phyloP scores from a whole-genome alignment of 371 early-diverging fungal species.

The Mortierella sp. region DNA sequence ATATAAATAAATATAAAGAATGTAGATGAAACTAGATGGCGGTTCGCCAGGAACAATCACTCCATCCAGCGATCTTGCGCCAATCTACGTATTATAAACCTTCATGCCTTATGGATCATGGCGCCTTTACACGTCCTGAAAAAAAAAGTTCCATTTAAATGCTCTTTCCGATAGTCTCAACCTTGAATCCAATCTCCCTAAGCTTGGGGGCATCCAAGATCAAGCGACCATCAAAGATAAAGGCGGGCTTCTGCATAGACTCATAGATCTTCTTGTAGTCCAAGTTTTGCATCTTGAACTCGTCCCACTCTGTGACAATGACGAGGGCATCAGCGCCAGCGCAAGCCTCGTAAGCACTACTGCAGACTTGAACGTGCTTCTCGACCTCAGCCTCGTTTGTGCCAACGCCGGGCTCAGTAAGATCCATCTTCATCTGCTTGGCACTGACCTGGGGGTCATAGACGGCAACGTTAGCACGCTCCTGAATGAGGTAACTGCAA shows the following conservation, averaged over 20 bases:
- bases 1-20: not conserved
- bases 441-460: constrained; percentile 94
- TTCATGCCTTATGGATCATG: not conserved
- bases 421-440: constrained; percentile 85
- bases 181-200: constrained; percentile 86
- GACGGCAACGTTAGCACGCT: constrained; percentile 83
- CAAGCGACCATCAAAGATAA: constrained; percentile 94
- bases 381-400: constrained; percentile 68
- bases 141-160: constrained; percentile 27
- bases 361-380: constrained; percentile 78
- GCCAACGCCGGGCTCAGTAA: constrained; percentile 79
- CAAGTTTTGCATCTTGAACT: constrained; percentile 78
- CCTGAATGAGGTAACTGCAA: constrained; percentile 84
- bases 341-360: constrained; percentile 53
- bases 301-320: constrained; percentile 94
- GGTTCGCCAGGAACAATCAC: constrained; percentile 23
- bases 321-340: constrained; percentile 85
- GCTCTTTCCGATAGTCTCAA: constrained; percentile 86
- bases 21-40: not conserved
- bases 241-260: constrained; percentile 90
- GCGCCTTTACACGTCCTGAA: not conserved
- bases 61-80: constrained; percentile 5
- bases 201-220: constrained; percentile 83
- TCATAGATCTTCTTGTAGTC: constrained; percentile 83
- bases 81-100: not conserved